Percentiles rank a stretch among this genome's conserved stretches.
These are phyloP conservation scores for Kuraishia borneana DNA, from an alignment of 805 yeast genomes.

Conservation along the genomic window DNA sequence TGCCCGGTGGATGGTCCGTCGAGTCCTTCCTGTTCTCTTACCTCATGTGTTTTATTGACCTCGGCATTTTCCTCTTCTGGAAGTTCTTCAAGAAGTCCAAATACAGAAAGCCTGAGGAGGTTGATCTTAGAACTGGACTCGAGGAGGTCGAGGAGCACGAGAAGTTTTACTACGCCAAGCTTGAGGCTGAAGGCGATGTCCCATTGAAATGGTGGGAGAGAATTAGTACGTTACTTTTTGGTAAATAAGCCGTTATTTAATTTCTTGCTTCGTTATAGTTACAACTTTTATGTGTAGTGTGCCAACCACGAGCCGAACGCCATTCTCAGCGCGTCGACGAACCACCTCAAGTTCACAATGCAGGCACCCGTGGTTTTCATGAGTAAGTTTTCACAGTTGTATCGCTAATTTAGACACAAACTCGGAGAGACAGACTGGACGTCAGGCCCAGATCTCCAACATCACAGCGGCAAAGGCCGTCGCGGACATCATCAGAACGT, in stretches of 20 bases:
- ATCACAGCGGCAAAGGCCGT: slow-evolving; percentile 99
- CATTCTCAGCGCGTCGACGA: background rate
- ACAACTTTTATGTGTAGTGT: background rate
- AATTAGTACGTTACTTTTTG: background rate
- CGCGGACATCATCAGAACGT: slow-evolving; percentile 93
- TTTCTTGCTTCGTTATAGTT: background rate
- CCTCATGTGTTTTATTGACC: slow-evolving; percentile 28
- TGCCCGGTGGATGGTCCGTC: slow-evolving; percentile 25
- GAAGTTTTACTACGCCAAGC: slow-evolving; percentile 12
- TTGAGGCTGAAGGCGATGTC: slow-evolving; percentile 3
- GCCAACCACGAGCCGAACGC: background rate
- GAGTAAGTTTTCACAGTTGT: slow-evolving; percentile 25
- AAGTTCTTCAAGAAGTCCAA: slow-evolving; percentile 25
- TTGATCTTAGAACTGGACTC: slow-evolving; percentile 26
- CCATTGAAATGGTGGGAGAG: background rate
- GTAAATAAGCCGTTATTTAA: background rate
- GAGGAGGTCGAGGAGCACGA: slow-evolving; percentile 29
- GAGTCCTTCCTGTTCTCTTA: slow-evolving; percentile 29
- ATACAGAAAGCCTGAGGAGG: slow-evolving; percentile 21
- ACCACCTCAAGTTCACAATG: slow-evolving; percentile 23
- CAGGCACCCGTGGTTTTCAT: slow-evolving; percentile 80
- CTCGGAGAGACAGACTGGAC: slow-evolving; percentile 89
- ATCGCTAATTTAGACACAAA: slow-evolving; percentile 40
- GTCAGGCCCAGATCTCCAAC: slow-evolving; percentile 93
- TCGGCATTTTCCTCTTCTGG: slow-evolving; percentile 23